phyloP scores from a whole-genome alignment of 306 rosid species.

The Nissolia schottii region DNA sequence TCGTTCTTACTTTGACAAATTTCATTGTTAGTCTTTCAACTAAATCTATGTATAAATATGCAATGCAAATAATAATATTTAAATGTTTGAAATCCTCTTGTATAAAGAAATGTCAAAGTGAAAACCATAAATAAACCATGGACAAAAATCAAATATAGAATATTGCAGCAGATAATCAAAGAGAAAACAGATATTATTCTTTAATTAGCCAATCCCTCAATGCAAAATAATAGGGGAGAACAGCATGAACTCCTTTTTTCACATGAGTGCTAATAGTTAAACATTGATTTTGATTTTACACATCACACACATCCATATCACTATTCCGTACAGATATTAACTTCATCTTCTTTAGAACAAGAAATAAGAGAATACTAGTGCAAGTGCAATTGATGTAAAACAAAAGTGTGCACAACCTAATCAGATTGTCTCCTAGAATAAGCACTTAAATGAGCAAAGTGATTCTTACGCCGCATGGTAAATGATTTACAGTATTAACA shows the following conservation, averaged over 20 bases:
- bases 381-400: not conserved
- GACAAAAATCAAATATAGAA: not conserved
- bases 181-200: not conserved
- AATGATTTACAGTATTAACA: constrained; percentile 40
- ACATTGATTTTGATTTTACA: not conserved
- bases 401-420: not conserved
- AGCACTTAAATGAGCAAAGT: not conserved
- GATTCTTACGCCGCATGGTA: not conserved
- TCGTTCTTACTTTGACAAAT: too few relatives aligned
- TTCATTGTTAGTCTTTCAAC: too few relatives aligned
- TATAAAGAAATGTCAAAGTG: too few relatives aligned
- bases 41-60: too few relatives aligned
- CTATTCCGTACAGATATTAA: not conserved
- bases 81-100: too few relatives aligned
- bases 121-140: too few relatives aligned
- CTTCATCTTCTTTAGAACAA: not conserved
- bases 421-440: not conserved
- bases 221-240: not conserved
- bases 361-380: not conserved
- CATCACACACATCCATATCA: not conserved
- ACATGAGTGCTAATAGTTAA: not conserved
- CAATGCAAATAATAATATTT: too few relatives aligned
- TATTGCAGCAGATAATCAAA: not conserved
- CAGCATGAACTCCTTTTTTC: not conserved
- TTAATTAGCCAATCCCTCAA: not conserved